Conservation (phyloP, 805 yeast species). For the Yarrowia yakushimensis region DNA sequence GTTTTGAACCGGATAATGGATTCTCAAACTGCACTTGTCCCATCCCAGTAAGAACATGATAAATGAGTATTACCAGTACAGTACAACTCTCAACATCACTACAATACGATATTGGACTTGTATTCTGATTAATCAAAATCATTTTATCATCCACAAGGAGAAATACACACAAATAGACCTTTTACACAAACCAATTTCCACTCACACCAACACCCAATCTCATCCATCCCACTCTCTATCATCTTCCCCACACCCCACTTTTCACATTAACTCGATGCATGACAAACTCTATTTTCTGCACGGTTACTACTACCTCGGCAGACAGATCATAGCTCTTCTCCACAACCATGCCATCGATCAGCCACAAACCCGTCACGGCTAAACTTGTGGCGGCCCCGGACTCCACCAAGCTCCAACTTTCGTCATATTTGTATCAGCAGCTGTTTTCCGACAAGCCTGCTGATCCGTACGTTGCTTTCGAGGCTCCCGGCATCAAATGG, state of each 20-base stretch:
- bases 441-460: constrained; percentile 2
- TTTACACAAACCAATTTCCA: no score
- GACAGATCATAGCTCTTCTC: background rate
- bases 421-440: background rate
- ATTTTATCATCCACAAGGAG: no score
- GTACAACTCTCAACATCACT: no score
- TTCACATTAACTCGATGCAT: background rate
- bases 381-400: constrained; percentile 10
- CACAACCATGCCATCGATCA: constrained; percentile 6
- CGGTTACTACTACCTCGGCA: background rate
- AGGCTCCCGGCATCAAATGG: constrained; percentile 20
- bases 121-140: no score
- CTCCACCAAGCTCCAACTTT: constrained; percentile 6
- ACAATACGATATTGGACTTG: no score
- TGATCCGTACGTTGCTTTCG: constrained; percentile 6
- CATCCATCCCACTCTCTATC: no score
- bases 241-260: constrained; percentile 13
- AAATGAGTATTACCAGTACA: no score
- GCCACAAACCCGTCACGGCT: constrained; percentile 20
- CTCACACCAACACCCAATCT: no score
- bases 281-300: constrained; percentile 1
- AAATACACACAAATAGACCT: no score
- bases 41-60: no score
- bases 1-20: no score
- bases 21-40: no score